These are phyloP conservation scores for Tolypocladium sp. DNA, from an alignment of 2,329 filamentous ascomycete genomes.

Conservation along the genomic window DNA sequence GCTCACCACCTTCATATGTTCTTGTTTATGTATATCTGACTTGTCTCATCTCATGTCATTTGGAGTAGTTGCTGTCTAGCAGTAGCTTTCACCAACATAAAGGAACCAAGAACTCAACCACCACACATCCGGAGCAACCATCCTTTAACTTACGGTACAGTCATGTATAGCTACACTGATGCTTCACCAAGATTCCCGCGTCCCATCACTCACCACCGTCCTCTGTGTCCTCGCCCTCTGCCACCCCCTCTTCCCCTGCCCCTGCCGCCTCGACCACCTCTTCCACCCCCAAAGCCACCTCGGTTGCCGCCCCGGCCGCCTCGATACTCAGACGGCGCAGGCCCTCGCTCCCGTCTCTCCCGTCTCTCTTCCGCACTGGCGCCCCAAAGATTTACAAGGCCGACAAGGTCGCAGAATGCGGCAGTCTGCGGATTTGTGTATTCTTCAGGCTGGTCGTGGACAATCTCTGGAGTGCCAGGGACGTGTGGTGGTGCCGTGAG, in stretches of 20 bases:
- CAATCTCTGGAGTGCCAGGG: constrained; percentile 43
- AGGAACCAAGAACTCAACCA: neutral
- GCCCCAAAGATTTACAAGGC: constrained; percentile 67
- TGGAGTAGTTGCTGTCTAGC: neutral
- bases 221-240: constrained; percentile 10
- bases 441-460: constrained; percentile 60
- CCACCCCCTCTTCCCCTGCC: constrained; percentile 25
- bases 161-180: neutral
- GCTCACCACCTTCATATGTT: neutral
- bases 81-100: neutral
- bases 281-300: constrained; percentile 25
- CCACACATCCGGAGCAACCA: neutral
- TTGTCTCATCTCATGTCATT: neutral
- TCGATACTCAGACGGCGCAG: constrained; percentile 30
- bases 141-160: neutral
- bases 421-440: constrained; percentile 82
- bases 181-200: neutral
- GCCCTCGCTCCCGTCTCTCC: constrained; percentile 48
- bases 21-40: too few species aligned
- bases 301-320: constrained; percentile 20
- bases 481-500: constrained; percentile 66
- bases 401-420: constrained; percentile 70
- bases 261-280: constrained; percentile 24
- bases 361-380: constrained; percentile 62
- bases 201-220: neutral